These are phyloP conservation scores for Boletus sp. DNA, from an alignment of 768 basidiomycete genomes.

Conservation along the genomic window DNA sequence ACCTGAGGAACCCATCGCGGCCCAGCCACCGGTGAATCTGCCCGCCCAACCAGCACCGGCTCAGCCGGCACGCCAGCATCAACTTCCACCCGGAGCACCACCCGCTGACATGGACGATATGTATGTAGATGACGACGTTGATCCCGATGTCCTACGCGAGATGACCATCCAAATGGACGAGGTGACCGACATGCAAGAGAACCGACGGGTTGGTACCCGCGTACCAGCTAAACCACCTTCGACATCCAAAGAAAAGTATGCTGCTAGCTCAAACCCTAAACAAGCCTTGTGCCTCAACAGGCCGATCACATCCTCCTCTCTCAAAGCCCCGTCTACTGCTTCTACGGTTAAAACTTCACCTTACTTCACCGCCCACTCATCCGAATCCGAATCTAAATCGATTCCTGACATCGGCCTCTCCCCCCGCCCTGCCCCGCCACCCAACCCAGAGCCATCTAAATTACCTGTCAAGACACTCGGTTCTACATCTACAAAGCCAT, in stretches of 20 bases:
- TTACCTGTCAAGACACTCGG: conserved; percentile 1
- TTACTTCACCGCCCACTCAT: conserved; percentile 19
- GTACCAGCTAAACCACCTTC: neutral
- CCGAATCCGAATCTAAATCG: conserved; percentile 5
- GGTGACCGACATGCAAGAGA: conserved; percentile 3
- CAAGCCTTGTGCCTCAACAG: neutral
- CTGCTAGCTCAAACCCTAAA: neutral
- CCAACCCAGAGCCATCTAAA: conserved; percentile 26
- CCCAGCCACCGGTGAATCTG: conserved; percentile 10
- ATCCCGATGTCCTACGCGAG: conserved; percentile 29
- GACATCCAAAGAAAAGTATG: conserved; percentile 2
- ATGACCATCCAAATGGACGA: conserved; percentile 20
- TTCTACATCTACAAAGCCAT: conserved; percentile 10
- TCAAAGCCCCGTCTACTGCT: conserved; percentile 1
- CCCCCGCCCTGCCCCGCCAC: conserved; percentile 29
- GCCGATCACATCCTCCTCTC: conserved; percentile 9
- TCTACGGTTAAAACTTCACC: conserved; percentile 11
- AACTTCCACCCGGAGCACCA: conserved; percentile 6
- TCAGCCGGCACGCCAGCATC: conserved; percentile 17
- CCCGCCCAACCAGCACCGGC: conserved; percentile 13
- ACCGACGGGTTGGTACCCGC: neutral
- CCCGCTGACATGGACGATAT: conserved; percentile 21
- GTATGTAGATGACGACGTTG: conserved; percentile 28
- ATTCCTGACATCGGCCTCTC: conserved; percentile 27
- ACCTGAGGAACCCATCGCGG: conserved; percentile 8